Evolutionary conservation across 2,329 filamentous ascomycete species (phyloP), one percentile per base, ranked within the genome.

Genomic region (Canariomyces notabilis): DNA sequence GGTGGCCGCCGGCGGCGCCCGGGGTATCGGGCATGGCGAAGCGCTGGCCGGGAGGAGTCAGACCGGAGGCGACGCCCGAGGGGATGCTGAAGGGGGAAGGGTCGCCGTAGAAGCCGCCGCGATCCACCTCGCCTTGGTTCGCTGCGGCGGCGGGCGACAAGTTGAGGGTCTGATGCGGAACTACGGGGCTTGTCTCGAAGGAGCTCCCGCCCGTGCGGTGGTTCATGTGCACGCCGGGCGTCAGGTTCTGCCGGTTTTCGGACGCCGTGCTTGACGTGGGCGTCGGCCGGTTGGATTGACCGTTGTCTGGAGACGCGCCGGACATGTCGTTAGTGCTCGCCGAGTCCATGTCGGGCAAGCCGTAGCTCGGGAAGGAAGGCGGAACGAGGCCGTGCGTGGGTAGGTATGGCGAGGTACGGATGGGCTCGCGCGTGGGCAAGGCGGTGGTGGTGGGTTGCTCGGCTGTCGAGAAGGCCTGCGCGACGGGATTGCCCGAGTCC

Each of bases 231-330:
- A n/a, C n/a, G 12, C 64, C 64, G 59, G 52, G 51, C 54, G 62
- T 41, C 45, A 60, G 49, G 16, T 35, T 54, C 19, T 48, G 38
- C 18, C 45, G 44, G 19, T 66, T 60, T n/a, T 76, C 73, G 2
- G 73, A 74, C 2, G 67, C 62, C 6, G 65, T 66, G 56, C 74
- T 79, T 4, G 79, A 82, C 55, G 77, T 81, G 3, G 79, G 79
- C 9, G 79, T 82, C 18, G 72, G 76, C n/a, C 74, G 67, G 50
- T 71, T 77, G 2, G 77, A 80, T 38, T 65, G 65, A 6, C 67
- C 69, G 18, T 67, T 69, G 15, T 76, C 75, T 2, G 75, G 70
- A 0, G 76, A 78, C 3, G 64, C 67, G 26, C 51, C 56, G 1
- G 72, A 74, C 45, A 71, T 59, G 34, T 75, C 73, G 42, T 71